A percentile compares a stretch with the other conserved stretches of the same genome.
Conservation (phyloP, 2,329 filamentous ascomycete species). For the Pseudogymnoascus verrucosus region DNA sequence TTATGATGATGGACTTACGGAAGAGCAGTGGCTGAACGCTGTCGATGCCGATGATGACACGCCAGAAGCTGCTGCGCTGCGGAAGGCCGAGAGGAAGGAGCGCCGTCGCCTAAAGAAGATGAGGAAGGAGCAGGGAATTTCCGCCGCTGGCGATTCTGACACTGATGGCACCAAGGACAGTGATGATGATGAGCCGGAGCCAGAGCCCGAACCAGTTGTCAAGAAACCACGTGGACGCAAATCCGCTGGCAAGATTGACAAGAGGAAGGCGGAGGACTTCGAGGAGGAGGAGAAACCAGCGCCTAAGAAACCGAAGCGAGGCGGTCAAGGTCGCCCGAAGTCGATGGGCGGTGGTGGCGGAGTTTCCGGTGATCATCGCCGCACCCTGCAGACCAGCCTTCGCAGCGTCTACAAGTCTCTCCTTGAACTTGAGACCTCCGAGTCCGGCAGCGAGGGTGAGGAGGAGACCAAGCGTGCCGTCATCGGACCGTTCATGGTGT, state of each 20-base stretch:
- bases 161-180: neutral
- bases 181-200: conserved; percentile 58
- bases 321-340: conserved; percentile 60
- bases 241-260: conserved; percentile 62
- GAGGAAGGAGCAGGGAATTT: conserved; percentile 5
- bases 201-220: conserved; percentile 42
- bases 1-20: conserved; percentile 94
- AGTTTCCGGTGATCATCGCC: conserved; percentile 61
- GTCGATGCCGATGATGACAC: conserved; percentile 95
- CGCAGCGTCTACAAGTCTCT: conserved; percentile 69
- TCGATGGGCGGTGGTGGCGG: conserved; percentile 39
- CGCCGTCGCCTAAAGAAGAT: conserved; percentile 62
- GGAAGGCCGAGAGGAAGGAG: conserved; percentile 79
- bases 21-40: conserved; percentile 98
- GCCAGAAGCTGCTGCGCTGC: conserved; percentile 83
- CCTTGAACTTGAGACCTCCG: conserved; percentile 64
- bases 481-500: conserved; percentile 88
- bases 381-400: conserved; percentile 70
- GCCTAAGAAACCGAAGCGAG: conserved; percentile 68
- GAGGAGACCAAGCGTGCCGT: conserved; percentile 59
- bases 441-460: conserved; percentile 47
- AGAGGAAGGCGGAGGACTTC: conserved; percentile 71
- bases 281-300: conserved; percentile 70
- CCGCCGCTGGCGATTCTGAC: conserved; percentile 7
- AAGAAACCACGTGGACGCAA: conserved; percentile 78